Base-by-base conservation (phyloP, 176 grass and related monocot species). In the Paspalum notatum region DNA sequence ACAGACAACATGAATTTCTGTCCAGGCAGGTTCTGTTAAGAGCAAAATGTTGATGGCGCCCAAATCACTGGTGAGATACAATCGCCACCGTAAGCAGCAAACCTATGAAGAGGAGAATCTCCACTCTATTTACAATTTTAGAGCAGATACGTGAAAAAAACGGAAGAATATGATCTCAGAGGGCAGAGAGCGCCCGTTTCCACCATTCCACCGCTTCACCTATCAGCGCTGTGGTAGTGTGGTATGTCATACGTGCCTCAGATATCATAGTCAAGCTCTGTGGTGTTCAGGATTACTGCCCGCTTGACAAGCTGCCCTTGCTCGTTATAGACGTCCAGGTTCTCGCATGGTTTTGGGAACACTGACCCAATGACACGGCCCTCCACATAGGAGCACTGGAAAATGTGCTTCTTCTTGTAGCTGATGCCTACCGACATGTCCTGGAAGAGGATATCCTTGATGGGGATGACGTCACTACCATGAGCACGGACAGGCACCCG, bases 331-430 rank as follows among this genome's bases (percentile, higher is more conserved):
- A 87, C 15, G 73, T 94, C 92, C 27, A 98, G 85, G 45, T 98
- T 98, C 59, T 91, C 88, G 54, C 95, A 94, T 43, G 95, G 92
- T 52, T 89, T 85, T 32, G 95, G 95, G 72, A 91, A 94, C 21
- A 94, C 80, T 22, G 84, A 61, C 12, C 92, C 90, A 0, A 98
- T 71, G 45, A 89, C 88, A 45, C 83, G 87, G 18, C 92, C 95
- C 47, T 89, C 8, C 0, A 98, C 75, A n/a, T 89, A 94, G 25
- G 92, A 90, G 78, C 95, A 98, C 57, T 92, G 95, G 66, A 98
- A 98, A 67, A 98, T 92, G 62, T 89, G 90, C 85, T 98, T 98
- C 88, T 92, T 98, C 92, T 98, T 94, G 86, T 94, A 94, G 84
- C 87, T 94, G 81, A 94, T 89, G 66, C 92, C 92, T 25, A 98